Percentiles rank a stretch among this genome's conserved stretches.
These are phyloP conservation scores for Fusarium chaquense DNA, from an alignment of 2,329 filamentous ascomycete species.

Conservation along the genomic window DNA sequence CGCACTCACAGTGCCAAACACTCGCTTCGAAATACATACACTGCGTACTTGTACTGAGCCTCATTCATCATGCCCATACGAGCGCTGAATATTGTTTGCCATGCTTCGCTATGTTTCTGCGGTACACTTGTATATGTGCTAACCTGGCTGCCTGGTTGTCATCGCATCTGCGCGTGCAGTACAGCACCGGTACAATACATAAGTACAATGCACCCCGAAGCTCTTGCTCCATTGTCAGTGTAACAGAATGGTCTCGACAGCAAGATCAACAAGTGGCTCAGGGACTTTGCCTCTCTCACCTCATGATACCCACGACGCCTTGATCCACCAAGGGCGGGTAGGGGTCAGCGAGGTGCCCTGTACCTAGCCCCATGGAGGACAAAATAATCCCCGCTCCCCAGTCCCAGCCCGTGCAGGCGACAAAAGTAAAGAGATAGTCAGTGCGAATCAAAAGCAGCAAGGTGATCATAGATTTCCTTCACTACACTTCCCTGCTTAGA, in stretches of 20 bases:
- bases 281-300: constrained; percentile 30
- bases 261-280: constrained; percentile 26
- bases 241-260: constrained; percentile 5
- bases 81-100: background rate
- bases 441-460: background rate
- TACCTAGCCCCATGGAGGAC: constrained; percentile 7
- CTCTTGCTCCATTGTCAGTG: background rate
- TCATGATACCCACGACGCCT: constrained; percentile 16
- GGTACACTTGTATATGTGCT: background rate
- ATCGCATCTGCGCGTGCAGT: background rate
- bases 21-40: background rate
- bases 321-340: background rate
- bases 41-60: background rate
- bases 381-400: background rate
- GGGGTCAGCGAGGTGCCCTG: constrained; percentile 24
- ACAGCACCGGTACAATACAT: background rate
- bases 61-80: background rate
- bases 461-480: background rate
- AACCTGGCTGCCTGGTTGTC: background rate
- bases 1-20: constrained; percentile 32
- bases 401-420: background rate
- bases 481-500: background rate
- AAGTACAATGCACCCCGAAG: background rate
- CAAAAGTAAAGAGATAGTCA: background rate
- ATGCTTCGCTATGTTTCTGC: background rate